These are phyloP conservation scores for Kwoniella shivajii DNA, from an alignment of 1,284 basidiomycete genomes.

Conservation along the genomic window DNA sequence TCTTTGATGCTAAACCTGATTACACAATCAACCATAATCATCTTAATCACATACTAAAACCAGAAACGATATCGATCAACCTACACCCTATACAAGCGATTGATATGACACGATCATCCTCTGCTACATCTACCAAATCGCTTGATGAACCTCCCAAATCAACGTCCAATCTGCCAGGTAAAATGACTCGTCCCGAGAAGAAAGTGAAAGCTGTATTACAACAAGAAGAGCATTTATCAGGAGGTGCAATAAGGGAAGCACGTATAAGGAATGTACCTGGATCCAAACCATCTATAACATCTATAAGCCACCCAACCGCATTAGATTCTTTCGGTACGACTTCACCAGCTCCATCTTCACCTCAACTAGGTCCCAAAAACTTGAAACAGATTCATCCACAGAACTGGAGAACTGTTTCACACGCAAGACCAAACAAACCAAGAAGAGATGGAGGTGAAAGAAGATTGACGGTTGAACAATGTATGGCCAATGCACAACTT, in stretches of 20 bases:
- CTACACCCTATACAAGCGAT: not conserved
- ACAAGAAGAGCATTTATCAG: constrained; percentile 4
- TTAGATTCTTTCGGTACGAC: constrained; percentile 29
- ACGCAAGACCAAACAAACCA: constrained; percentile 11
- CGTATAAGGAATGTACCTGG: constrained; percentile 23
- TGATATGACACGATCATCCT: constrained; percentile 2
- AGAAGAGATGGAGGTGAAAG: not conserved
- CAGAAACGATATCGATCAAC: not conserved
- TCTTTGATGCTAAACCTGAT: constrained; percentile 10
- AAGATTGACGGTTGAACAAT: constrained; percentile 32
- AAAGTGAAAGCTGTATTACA: not conserved
- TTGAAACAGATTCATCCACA: constrained; percentile 26
- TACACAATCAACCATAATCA: constrained; percentile 2
- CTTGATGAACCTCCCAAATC: not conserved
- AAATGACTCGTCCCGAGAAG: constrained; percentile 7
- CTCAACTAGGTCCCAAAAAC: not conserved
- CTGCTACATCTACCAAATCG: constrained; percentile 2
- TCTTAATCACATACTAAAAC: not conserved
- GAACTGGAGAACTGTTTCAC: constrained; percentile 46
- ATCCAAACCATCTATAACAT: constrained; percentile 16
- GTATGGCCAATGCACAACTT: constrained; percentile 31
- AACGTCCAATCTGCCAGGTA: constrained; percentile 3
- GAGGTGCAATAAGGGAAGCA: constrained; percentile 11
- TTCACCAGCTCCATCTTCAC: constrained; percentile 8
- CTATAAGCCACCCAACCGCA: constrained; percentile 24